Base-by-base conservation (phyloP, 495 filamentous ascomycete genomes). In the Cercophora sp. region DNA sequence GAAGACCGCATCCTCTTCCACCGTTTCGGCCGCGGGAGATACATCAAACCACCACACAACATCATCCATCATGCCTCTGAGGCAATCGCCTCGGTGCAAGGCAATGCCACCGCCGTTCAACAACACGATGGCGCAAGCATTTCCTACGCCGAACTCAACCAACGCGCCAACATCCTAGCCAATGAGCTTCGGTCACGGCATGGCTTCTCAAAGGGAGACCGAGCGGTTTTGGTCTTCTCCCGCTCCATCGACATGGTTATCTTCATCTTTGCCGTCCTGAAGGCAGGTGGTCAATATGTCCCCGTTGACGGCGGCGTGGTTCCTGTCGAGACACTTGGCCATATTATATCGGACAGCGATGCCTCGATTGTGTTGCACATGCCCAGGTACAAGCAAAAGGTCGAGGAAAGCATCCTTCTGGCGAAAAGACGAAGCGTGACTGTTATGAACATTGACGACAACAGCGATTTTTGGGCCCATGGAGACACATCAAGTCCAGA, bases 221-320 rank as follows among this genome's bases (percentile, higher is more conserved):
- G 66, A 20, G 60, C 67, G 13, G 47, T 53, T 9, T 59, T 70
- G 25, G 65, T 68, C 8, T 57, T 59, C 23, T 59, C 56, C 8
- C 64, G 70, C 9, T 57, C 57, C 39, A 58, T 68, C 27, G 64
- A 69, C 45, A 63, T 74, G 56, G 53, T 78, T 24, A 66, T 79
- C 22, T 66, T 70, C 18, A 72, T 79, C 20, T 52, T 79, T 22
- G 79, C 70, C 5, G 59, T 77, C n/a, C 56, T 81, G 8, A 72
- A 73, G 15, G 68, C 74, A 10, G 79, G 79, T 6, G 76, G 63
- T 5, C 73, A 71, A 42, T 75, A 74, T 54, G 80, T 85, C 19
- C 81, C 70, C 5, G 50, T 71, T 3, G 69, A 73, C 44, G 70
- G 70, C 11, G 64, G 64, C 10, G 59, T 73, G 16, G 62, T 66